phyloP scores from a whole-genome alignment of 2,329 filamentous ascomycete species.

The Trichoderma oligosporum region DNA sequence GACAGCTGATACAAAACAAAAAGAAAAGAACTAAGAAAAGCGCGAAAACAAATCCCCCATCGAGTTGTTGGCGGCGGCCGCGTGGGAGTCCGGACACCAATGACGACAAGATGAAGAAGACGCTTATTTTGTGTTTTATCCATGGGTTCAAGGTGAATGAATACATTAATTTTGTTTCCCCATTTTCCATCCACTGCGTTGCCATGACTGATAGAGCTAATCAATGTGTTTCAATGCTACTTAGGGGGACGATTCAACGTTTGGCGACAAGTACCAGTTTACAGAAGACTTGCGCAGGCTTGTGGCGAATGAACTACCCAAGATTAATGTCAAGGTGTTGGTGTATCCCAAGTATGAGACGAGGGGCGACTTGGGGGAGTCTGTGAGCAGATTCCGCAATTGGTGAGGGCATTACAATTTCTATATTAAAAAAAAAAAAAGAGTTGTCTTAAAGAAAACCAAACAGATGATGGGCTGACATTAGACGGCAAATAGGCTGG shows the following conservation, averaged over 20 bases:
- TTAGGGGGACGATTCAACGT: constrained; percentile 73
- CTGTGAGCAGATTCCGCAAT: constrained; percentile 69
- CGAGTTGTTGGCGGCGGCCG: constrained; percentile 10
- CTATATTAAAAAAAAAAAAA: too few relatives aligned
- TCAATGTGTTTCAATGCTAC: not conserved
- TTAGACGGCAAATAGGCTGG: constrained; percentile 57
- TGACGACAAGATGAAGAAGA: constrained; percentile 57
- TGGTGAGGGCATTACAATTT: constrained; percentile 50
- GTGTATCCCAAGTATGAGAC: constrained; percentile 83
- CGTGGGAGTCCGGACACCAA: not conserved
- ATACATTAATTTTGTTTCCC: not conserved
- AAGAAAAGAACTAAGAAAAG: too few relatives aligned
- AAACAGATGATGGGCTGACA: not conserved
- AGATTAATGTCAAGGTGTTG: constrained; percentile 61
- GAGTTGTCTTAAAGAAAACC: too few relatives aligned
- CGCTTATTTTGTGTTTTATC: constrained; percentile 75
- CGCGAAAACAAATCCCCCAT: not conserved
- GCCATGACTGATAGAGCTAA: not conserved
- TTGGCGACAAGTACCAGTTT: constrained; percentile 62
- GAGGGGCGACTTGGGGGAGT: constrained; percentile 68
- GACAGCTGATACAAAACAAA: not conserved
- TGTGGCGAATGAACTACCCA: constrained; percentile 63
- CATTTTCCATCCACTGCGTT: not conserved
- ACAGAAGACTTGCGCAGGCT: constrained; percentile 66
- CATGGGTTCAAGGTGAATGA: constrained; percentile 78